Conservation (phyloP, 176 grass and related monocot species). For the Eragrostis curvula region DNA sequence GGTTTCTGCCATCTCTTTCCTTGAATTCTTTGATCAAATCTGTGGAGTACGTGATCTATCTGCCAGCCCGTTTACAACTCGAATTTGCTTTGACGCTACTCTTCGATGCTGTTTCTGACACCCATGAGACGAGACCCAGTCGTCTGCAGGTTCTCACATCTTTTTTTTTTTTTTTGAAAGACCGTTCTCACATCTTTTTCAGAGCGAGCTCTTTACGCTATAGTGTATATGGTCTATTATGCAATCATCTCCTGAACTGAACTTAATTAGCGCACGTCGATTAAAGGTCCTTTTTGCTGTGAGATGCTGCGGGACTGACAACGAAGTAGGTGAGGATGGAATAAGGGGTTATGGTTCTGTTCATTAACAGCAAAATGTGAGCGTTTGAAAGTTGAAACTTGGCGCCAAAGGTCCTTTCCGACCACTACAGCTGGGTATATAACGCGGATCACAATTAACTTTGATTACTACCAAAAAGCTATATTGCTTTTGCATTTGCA, state of each 20-base stretch:
- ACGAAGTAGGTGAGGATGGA: neutral
- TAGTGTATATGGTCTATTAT: neutral
- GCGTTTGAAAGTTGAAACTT: slow-evolving; percentile 45
- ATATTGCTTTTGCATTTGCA: neutral
- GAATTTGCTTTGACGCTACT: slow-evolving; percentile 40
- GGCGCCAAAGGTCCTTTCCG: slow-evolving; percentile 41
- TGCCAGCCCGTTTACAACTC: slow-evolving; percentile 22
- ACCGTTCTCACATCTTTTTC: slow-evolving; percentile 42
- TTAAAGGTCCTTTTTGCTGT: neutral
- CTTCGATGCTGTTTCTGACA: neutral
- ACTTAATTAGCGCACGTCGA: slow-evolving; percentile 9
- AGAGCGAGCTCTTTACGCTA: slow-evolving; percentile 1
- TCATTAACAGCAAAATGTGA: neutral
- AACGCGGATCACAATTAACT: neutral
- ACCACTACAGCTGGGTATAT: neutral
- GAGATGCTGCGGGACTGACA: neutral
- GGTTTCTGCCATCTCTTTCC: slow-evolving; percentile 32
- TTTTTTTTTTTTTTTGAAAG: slow-evolving; percentile 39
- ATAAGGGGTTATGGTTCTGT: neutral
- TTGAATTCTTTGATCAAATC: slow-evolving; percentile 33
- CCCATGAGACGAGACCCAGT: neutral
- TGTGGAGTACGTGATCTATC: neutral
- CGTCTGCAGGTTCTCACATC: slow-evolving; percentile 32
- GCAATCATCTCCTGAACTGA: slow-evolving; percentile 13
- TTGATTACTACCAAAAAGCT: neutral